Percentiles rank a stretch among this genome's conserved stretches.
Evolutionary conservation across 441 rosid species (phyloP).

Genomic region (Pelargonium australe): DNA sequence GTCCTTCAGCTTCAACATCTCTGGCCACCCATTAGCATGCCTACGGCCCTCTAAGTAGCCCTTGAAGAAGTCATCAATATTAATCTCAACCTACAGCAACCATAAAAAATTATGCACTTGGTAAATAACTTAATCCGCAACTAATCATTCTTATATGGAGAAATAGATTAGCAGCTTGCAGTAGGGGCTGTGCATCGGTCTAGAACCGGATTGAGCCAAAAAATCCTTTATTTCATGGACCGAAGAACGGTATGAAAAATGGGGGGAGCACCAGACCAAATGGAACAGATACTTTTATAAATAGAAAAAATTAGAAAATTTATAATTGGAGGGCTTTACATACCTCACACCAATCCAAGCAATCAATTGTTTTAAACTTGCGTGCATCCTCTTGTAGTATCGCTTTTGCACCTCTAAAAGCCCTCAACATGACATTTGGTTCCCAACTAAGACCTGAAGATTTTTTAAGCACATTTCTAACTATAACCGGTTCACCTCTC

Average conservation of each 20-base stretch:
- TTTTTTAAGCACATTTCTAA: conserved; percentile 47
- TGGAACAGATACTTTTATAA: too few species aligned
- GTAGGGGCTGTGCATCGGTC: too few species aligned
- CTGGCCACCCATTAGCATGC: conserved; percentile 79
- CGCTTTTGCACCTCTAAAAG: conserved; percentile 45
- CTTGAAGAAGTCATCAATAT: conserved; percentile 56
- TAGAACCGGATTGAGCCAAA: too few species aligned
- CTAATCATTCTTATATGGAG: too few species aligned
- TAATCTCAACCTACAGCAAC: conserved; percentile 58
- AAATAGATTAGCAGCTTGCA: too few species aligned
- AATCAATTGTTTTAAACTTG: conserved; percentile 69
- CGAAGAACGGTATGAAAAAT: too few species aligned
- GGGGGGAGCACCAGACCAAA: too few species aligned
- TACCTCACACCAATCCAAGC: conserved; percentile 76
- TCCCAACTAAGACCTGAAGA: conserved; percentile 80
- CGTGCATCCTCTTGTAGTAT: conserved; percentile 39
- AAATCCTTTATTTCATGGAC: too few species aligned
- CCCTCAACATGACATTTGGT: conserved; percentile 94
- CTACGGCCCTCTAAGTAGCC: conserved; percentile 73
- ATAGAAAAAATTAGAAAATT: too few species aligned
- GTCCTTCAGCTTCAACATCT: conserved; percentile 92
- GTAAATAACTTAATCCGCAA: too few species aligned
- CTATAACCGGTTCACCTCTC: conserved; percentile 82
- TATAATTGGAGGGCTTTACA: conserved; percentile 16
- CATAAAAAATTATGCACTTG: conserved; percentile 10